Evolutionary conservation across 1,139 yeast species (phyloP).

Genomic region (Chernovozyma aurita): DNA sequence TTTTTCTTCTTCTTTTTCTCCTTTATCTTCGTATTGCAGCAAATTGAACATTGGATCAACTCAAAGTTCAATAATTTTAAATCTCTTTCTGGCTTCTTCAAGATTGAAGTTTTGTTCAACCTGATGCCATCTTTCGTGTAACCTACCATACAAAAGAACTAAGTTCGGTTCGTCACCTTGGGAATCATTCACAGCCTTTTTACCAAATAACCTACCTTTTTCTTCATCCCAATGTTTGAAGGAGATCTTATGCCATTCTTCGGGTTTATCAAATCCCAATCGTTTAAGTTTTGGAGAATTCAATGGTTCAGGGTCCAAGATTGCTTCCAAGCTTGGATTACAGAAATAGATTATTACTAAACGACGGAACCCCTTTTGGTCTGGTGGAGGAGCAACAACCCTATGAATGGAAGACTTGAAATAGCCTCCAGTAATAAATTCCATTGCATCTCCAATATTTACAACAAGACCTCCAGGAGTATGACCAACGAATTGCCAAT

Average conservation of each 20-base stretch:
- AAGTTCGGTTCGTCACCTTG: constrained; percentile 36
- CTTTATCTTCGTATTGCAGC: too few relatives aligned
- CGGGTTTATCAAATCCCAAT: constrained; percentile 26
- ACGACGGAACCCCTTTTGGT: constrained; percentile 19
- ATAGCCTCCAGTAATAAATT: constrained; percentile 26
- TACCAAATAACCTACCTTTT: constrained; percentile 39
- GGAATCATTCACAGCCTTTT: constrained; percentile 21
- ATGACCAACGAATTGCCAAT: constrained; percentile 26
- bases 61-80: constrained; percentile 12
- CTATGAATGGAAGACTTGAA: constrained; percentile 28
- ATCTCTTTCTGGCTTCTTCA: constrained; percentile 16
- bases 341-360: constrained; percentile 25
- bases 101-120: constrained; percentile 14
- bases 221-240: constrained; percentile 34
- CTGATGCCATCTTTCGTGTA: constrained; percentile 41
- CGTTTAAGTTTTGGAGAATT: constrained; percentile 31
- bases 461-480: constrained; percentile 23
- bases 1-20: too few relatives aligned
- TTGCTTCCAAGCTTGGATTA: constrained; percentile 21
- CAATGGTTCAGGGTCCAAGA: constrained; percentile 37
- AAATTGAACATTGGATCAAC: too few relatives aligned
- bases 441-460: constrained; percentile 26
- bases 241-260: constrained; percentile 34
- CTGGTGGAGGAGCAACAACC: constrained; percentile 25
- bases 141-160: constrained; percentile 33